Conservation (phyloP, 2,329 filamentous ascomycete genomes). For the Sphaerulina vaccinii region DNA sequence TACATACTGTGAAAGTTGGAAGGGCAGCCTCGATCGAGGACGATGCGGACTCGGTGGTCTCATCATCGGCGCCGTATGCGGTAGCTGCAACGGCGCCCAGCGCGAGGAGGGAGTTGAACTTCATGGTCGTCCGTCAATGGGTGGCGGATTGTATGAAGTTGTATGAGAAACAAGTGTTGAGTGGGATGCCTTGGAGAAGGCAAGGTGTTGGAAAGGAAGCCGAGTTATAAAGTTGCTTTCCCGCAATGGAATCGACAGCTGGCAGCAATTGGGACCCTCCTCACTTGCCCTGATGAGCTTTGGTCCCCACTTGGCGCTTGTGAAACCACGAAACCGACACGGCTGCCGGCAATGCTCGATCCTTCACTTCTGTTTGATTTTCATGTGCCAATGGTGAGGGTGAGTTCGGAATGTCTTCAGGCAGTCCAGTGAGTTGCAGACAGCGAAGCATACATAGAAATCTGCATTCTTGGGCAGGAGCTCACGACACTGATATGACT, state of each 20-base stretch:
- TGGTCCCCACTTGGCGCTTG: no score
- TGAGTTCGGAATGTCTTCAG: no score
- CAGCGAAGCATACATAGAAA: no score
- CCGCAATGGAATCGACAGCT: background rate
- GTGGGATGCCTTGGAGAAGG: background rate
- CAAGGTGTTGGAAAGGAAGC: background rate
- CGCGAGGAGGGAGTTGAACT: conserved; percentile 19
- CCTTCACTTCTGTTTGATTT: no score
- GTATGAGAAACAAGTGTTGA: background rate
- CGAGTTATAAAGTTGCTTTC: background rate
- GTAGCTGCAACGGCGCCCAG: conserved; percentile 17
- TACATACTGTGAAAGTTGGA: conserved; percentile 27
- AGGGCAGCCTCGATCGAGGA: conserved; percentile 23
- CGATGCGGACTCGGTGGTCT: conserved; percentile 11
- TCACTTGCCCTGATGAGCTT: no score
- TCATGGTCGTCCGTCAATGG: conserved; percentile 11
- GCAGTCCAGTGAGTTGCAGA: no score
- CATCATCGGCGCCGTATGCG: conserved; percentile 22
- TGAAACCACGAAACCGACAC: no score
- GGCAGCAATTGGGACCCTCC: no score
- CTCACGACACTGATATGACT: no score
- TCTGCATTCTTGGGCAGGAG: no score
- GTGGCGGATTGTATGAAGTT: background rate
- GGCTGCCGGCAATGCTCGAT: no score
- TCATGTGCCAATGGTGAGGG: no score